Conservation (phyloP, 495 filamentous ascomycete genomes). For the Talaromyces thailandensis region DNA sequence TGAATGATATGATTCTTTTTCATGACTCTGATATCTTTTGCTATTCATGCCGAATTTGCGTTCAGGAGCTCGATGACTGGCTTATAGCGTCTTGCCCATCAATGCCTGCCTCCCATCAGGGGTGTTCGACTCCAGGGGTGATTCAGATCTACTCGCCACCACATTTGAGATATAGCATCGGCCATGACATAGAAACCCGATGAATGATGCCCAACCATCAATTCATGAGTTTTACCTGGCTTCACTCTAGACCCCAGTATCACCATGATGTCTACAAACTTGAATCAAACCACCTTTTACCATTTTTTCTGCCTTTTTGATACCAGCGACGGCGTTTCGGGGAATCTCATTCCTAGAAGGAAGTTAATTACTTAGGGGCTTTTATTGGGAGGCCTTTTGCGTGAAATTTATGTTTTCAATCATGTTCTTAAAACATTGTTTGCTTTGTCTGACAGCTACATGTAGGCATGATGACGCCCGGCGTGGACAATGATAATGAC, state of each 20-base stretch:
- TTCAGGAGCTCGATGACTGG: background rate
- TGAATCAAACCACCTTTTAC: background rate
- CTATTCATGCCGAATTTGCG: background rate
- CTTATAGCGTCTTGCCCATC: background rate
- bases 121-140: too few species aligned
- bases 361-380: background rate
- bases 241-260: background rate
- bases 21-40: background rate
- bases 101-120: background rate
- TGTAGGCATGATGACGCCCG: background rate
- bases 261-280: background rate
- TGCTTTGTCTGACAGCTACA: background rate
- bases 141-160: background rate
- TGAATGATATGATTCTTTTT: background rate
- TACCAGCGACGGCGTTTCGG: background rate
- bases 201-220: background rate
- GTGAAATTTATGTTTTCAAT: background rate
- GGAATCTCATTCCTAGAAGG: background rate
- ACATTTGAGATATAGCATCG: background rate
- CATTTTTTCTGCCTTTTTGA: background rate
- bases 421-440: background rate
- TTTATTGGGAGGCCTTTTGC: background rate
- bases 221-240: background rate
- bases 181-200: background rate
- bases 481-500: background rate